Evolutionary conservation across 83 land plant genomes (phyloP).

Genomic region (Diphasiastrum complanatum): DNA sequence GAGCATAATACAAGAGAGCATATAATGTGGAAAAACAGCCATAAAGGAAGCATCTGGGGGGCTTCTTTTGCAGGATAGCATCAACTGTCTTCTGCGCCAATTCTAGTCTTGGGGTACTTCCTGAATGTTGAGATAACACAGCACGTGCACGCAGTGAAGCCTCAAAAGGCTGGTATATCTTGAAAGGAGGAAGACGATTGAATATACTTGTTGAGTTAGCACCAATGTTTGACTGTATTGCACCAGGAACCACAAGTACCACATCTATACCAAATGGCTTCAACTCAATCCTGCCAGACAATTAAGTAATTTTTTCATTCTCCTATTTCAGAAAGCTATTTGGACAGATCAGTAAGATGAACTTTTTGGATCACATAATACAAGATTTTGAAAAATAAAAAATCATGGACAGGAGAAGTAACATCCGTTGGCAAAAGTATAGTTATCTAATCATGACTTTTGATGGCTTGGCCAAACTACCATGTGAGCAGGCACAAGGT

Average conservation of each 20-base stretch:
- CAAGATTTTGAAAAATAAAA: too few relatives aligned
- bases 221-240: slow-evolving; percentile 5
- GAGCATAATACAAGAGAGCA: slow-evolving; percentile 2
- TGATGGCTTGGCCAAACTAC: too few relatives aligned
- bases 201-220: neutral
- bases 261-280: slow-evolving; percentile 17
- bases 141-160: slow-evolving; percentile 7
- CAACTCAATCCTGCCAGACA: slow-evolving; percentile 15
- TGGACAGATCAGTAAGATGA: too few relatives aligned
- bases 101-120: neutral
- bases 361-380: too few relatives aligned
- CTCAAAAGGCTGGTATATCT: slow-evolving; percentile 8
- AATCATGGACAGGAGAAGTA: too few relatives aligned
- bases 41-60: slow-evolving; percentile 14
- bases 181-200: neutral
- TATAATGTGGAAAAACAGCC: slow-evolving; percentile 1
- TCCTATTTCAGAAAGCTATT: too few relatives aligned
- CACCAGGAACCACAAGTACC: slow-evolving; percentile 17
- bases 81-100: slow-evolving; percentile 14
- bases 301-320: too few relatives aligned
- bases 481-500: too few relatives aligned
- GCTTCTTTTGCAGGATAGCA: slow-evolving; percentile 12
- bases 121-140: neutral
- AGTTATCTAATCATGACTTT: too few relatives aligned
- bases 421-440: too few relatives aligned